Percentiles rank a stretch among this genome's conserved stretches.
phyloP scores from a whole-genome alignment of 208 protist species.

The Acanthamoeba culbertsoni region DNA sequence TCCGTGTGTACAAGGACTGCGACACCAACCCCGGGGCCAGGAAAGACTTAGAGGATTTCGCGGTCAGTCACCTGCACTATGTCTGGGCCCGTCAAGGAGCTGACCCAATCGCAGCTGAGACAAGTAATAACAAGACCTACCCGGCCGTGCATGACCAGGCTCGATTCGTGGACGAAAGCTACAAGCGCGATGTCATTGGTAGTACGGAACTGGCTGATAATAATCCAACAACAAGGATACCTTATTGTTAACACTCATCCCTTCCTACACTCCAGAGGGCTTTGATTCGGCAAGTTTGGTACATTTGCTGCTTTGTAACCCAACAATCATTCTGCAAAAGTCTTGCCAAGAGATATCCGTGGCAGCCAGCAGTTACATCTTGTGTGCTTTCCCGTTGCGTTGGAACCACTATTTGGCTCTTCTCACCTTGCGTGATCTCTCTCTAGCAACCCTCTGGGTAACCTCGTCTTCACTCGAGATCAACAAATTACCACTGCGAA shows the following conservation, averaged over 20 bases:
- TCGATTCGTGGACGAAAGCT: neutral
- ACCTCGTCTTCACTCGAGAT: constrained; percentile 84
- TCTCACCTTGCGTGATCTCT: neutral
- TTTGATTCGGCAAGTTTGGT: neutral
- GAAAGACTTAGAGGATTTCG: neutral
- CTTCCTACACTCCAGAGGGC: neutral
- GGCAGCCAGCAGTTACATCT: constrained; percentile 26
- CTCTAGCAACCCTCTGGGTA: constrained; percentile 64
- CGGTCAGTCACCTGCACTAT: neutral
- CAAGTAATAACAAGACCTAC: neutral
- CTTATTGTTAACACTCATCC: no score
- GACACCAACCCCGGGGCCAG: neutral
- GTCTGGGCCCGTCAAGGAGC: neutral
- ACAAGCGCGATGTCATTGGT: constrained; percentile 20
- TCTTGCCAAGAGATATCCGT: neutral
- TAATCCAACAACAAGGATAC: no score
- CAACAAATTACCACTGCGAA: constrained; percentile 83
- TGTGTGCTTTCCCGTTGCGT: neutral
- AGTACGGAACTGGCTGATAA: neutral
- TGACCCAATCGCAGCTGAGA: neutral
- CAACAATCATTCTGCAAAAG: neutral
- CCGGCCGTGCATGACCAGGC: neutral
- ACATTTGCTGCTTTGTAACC: neutral
- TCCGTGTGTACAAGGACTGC: neutral
- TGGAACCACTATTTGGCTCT: neutral